Conservation (phyloP, 1,139 yeast genomes). For the Candida frijolesensis region DNA sequence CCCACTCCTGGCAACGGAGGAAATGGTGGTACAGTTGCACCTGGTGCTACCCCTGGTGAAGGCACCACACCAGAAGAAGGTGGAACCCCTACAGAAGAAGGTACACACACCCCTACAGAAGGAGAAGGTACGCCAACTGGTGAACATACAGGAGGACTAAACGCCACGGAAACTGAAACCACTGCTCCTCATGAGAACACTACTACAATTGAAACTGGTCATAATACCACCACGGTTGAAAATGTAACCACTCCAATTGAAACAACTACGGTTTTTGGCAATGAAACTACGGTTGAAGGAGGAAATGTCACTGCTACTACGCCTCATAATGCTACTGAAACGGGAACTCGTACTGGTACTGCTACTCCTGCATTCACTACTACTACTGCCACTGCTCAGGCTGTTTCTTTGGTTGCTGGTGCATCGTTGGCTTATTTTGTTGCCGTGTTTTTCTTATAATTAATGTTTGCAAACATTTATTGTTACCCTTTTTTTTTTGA, state of each 20-base stretch:
- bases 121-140: conserved; percentile 1
- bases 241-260: not conserved
- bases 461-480: not conserved
- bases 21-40: not conserved
- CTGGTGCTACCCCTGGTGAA: not conserved
- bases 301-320: conserved; percentile 1
- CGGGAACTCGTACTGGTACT: conserved; percentile 3
- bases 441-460: conserved; percentile 9
- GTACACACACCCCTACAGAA: not conserved
- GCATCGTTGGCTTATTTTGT: conserved; percentile 14
- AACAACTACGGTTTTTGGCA: conserved; percentile 1
- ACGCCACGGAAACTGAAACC: conserved; percentile 4
- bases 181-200: conserved; percentile 4
- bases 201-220: conserved; percentile 1
- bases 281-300: not conserved
- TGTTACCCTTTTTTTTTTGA: not conserved
- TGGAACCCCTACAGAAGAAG: not conserved
- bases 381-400: conserved; percentile 12
- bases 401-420: conserved; percentile 11
- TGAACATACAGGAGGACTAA: not conserved
- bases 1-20: not conserved
- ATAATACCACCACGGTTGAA: conserved; percentile 2
- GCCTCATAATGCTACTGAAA: not conserved
- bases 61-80: conserved; percentile 1
- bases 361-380: conserved; percentile 2